Evolutionary conservation across 805 yeast species (phyloP).

Genomic region (Candida dajiaensis): DNA sequence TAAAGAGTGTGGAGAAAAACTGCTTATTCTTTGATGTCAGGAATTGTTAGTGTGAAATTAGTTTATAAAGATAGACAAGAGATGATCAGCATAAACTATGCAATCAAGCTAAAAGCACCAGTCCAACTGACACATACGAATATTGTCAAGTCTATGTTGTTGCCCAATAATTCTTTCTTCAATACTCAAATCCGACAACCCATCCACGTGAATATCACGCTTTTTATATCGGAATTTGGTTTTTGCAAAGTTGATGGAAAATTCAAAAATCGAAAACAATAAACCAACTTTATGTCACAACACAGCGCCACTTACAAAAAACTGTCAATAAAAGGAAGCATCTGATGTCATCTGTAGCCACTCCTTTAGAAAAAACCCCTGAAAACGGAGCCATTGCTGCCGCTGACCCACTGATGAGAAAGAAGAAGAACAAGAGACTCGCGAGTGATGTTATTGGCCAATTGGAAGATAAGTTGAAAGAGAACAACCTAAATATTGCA

Average conservation of each 20-base stretch:
- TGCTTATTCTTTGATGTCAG: too few species aligned
- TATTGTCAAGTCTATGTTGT: too few species aligned
- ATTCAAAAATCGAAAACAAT: background rate
- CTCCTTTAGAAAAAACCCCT: background rate
- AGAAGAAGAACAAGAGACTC: constrained; percentile 17
- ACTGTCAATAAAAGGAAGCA: background rate
- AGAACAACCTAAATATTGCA: constrained; percentile 45
- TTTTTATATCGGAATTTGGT: background rate
- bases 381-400: background rate
- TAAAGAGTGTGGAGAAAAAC: too few species aligned
- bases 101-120: too few species aligned
- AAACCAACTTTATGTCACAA: background rate
- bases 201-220: too few species aligned
- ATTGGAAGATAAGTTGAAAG: constrained; percentile 47
- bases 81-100: too few species aligned
- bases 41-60: too few species aligned
- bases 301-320: background rate
- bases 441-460: constrained; percentile 49
- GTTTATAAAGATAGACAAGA: too few species aligned
- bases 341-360: background rate
- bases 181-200: too few species aligned
- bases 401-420: background rate
- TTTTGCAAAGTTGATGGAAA: too few species aligned
- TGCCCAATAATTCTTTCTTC: too few species aligned
- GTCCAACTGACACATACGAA: too few species aligned